Evolutionary conservation across 768 basidiomycete species (phyloP), one percentile per base, ranked within the genome.

Genomic region (Trametes sanguinea): DNA sequence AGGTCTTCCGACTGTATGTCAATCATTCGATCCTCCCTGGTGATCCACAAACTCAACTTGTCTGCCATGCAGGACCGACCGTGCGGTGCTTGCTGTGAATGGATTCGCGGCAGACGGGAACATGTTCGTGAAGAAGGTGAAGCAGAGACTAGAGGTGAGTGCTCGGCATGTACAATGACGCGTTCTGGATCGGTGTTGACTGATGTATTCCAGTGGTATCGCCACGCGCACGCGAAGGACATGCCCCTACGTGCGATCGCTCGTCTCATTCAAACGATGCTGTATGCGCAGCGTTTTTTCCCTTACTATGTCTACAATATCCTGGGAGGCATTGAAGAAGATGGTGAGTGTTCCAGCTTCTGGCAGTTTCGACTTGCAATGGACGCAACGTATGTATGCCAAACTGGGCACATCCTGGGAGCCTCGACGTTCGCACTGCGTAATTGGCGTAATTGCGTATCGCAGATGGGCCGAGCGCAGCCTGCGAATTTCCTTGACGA

Each of bases 231-330:
- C 76, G 85, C 93, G 64, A 97, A 97, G 76, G 93, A 94, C 68
- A 98, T 98, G 92, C 88, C 94, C n/a, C 83, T 99, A 40, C 89
- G 90, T 64, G 88, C 95, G 29, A 97, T 99, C 72, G 97, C 97
- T n/a, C 87, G 97, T 61, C 83, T 99, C 69, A 95, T 99, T 60
- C 96, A 98, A 75, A 97, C 95, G 16, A 96, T 98, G 93, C 84
- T 99, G 30, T 99, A 99, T 74, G 90, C 84, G 43, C 89, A 90
- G 65, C 88, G 96, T 54, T 96, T 97, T 81, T 99, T 99, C 86
- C 97, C 97, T 1, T 98, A 91, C 82, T 99, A 96, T 76, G 90
- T 96, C 35, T 95, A 93, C 81, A 95, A 95, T 76, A 94, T 98
- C 72, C 86, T 98, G 37, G 93, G 94, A 54, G 95, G 95, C 46